phyloP scores from a whole-genome alignment of 2,329 filamentous ascomycete species.

The Pestalotiopsis sp. region DNA sequence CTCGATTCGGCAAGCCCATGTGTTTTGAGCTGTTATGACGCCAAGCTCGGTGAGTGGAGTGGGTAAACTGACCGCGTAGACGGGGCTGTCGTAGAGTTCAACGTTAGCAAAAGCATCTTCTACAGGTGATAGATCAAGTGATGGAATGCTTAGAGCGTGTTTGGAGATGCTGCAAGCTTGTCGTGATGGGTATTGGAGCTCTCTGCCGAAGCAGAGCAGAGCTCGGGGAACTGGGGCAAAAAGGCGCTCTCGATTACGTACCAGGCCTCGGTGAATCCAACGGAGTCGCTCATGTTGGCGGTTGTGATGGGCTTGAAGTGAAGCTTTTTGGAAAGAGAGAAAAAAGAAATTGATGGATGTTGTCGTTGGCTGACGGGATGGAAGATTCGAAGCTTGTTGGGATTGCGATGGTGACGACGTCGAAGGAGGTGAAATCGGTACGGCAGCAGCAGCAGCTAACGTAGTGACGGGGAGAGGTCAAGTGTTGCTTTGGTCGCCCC shows the following conservation, averaged over 20 bases:
- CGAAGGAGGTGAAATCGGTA: constrained; percentile 7
- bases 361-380: constrained; percentile 16
- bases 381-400: constrained; percentile 8
- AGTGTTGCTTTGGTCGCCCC: constrained; percentile 1
- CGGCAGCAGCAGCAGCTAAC: constrained; percentile 10
- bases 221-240: constrained; percentile 16
- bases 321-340: background rate
- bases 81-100: constrained; percentile 67
- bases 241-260: constrained; percentile 33
- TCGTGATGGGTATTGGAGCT: constrained; percentile 23
- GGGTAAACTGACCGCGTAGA: constrained; percentile 89
- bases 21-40: constrained; percentile 25
- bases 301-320: constrained; percentile 12
- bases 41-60: constrained; percentile 21
- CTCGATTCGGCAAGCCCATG: background rate
- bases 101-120: constrained; percentile 25
- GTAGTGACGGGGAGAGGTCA: constrained; percentile 1
- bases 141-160: background rate
- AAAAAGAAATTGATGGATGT: constrained; percentile 8
- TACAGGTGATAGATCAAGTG: background rate
- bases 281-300: constrained; percentile 28
- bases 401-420: constrained; percentile 10
- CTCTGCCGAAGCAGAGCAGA: background rate
- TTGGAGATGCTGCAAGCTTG: constrained; percentile 21
- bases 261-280: constrained; percentile 33